phyloP scores from a whole-genome alignment of 2,329 filamentous ascomycete genomes.

The Macrophomina tecta region DNA sequence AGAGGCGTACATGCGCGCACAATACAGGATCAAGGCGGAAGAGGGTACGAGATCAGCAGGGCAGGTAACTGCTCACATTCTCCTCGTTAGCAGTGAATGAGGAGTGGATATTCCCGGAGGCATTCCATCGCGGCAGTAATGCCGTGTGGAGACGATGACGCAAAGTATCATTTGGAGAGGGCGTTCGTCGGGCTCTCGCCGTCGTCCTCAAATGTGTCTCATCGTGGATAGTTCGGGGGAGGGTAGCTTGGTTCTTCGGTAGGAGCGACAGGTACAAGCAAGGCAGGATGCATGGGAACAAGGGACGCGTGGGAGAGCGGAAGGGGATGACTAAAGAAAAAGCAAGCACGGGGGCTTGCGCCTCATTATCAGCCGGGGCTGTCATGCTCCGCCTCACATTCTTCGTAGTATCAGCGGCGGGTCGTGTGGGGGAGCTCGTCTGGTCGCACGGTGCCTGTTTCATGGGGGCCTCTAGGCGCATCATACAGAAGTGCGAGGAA shows the following conservation, averaged over 20 bases:
- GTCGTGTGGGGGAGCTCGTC: background rate
- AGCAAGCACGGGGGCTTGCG: background rate
- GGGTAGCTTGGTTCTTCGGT: background rate
- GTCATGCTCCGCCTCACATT: constrained; percentile 22
- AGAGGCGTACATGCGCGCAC: background rate
- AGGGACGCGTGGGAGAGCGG: background rate
- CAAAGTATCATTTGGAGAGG: background rate
- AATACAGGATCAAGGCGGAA: background rate
- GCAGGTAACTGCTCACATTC: constrained; percentile 4
- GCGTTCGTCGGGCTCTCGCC: background rate
- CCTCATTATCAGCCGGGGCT: constrained; percentile 20
- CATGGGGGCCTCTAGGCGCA: background rate
- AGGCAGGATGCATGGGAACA: constrained; percentile 1
- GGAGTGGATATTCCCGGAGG: background rate
- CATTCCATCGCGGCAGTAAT: background rate
- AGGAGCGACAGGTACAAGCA: background rate
- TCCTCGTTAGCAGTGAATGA: constrained; percentile 1
- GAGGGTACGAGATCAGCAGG: background rate
- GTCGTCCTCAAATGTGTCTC: background rate
- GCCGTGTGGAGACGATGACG: constrained; percentile 3
- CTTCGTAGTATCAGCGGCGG: constrained; percentile 10
- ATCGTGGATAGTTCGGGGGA: background rate
- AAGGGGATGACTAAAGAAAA: constrained; percentile 6
- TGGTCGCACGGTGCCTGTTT: constrained; percentile 19
- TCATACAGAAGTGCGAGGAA: background rate